Conservation (phyloP, 257 asterid genomes). For the Solanum pinnatisectum region DNA sequence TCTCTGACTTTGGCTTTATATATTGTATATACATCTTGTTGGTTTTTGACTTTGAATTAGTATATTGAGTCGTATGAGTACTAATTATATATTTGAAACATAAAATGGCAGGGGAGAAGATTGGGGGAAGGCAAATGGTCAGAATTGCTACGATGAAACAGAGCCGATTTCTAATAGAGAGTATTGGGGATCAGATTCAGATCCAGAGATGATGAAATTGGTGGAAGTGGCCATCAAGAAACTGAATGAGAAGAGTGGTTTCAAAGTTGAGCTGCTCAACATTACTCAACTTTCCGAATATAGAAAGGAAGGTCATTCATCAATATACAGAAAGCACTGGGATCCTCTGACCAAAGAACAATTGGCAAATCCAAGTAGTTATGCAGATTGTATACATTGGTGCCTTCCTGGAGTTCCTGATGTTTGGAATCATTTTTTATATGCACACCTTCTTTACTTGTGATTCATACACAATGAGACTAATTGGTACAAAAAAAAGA, state of each 20-base stretch:
- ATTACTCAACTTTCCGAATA: slow-evolving; percentile 54
- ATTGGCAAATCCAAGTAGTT: slow-evolving; percentile 21
- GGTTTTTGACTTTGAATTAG: neutral
- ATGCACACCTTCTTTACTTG: slow-evolving; percentile 29
- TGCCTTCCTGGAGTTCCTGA: slow-evolving; percentile 85
- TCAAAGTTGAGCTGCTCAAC: slow-evolving; percentile 39
- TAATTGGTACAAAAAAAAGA: neutral
- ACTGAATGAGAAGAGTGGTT: slow-evolving; percentile 22
- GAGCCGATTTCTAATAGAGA: slow-evolving; percentile 22
- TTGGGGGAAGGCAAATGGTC: slow-evolving; percentile 23
- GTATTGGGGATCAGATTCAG: slow-evolving; percentile 30
- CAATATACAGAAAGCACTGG: slow-evolving; percentile 26
- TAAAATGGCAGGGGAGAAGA: slow-evolving; percentile 22
- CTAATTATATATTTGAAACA: neutral
- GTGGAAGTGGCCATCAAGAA: slow-evolving; percentile 26
- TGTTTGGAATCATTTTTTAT: slow-evolving; percentile 60
- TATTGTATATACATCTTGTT: neutral
- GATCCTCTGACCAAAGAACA: slow-evolving; percentile 22
- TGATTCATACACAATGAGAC: neutral
- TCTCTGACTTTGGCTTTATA: neutral
- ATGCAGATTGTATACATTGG: slow-evolving; percentile 67
- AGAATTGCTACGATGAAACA: slow-evolving; percentile 34
- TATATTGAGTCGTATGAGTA: neutral
- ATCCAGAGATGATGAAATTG: slow-evolving; percentile 27
- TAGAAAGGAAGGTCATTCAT: slow-evolving; percentile 58